phyloP scores from a whole-genome alignment of 768 basidiomycete genomes.

The Scleroderma bovista region DNA sequence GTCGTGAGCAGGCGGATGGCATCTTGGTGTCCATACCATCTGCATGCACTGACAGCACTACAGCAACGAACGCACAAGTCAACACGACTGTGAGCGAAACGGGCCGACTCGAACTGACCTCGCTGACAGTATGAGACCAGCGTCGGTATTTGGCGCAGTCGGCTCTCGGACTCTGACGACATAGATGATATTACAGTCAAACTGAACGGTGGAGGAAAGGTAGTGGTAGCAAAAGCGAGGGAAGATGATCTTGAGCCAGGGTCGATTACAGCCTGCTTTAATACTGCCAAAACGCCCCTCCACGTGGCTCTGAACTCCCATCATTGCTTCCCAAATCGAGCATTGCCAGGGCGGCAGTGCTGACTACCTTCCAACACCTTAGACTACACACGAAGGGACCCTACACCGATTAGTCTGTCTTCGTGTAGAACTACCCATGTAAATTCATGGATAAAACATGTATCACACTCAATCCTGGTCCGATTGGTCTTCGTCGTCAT shows the following conservation, averaged over 20 bases:
- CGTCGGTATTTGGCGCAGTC: conserved; percentile 46
- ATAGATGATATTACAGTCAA: conserved; percentile 15
- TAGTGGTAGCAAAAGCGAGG: not conserved
- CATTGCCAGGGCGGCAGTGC: not conserved
- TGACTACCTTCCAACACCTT: too few relatives aligned
- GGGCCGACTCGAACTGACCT: conserved; percentile 44
- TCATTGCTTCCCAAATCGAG: conserved; percentile 16
- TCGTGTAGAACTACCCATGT: not conserved
- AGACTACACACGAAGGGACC: too few relatives aligned
- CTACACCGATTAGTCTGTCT: too few relatives aligned
- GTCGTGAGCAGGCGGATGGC: not conserved
- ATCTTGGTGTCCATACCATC: conserved; percentile 43
- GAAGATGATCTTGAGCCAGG: not conserved
- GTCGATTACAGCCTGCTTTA: conserved; percentile 9
- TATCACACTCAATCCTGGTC: not conserved
- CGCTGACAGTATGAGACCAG: conserved; percentile 70
- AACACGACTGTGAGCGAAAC: not conserved
- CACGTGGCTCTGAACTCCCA: conserved; percentile 3
- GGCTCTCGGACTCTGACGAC: conserved; percentile 30
- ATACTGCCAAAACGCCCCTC: conserved; percentile 1
- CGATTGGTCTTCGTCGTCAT: conserved; percentile 64
- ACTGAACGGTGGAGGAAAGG: not conserved
- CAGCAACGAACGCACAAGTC: conserved; percentile 9
- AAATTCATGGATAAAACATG: not conserved
- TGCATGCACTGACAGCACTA: conserved; percentile 56